Base-by-base conservation (phyloP, 805 yeast species). In the Ogataea degrootiae region DNA sequence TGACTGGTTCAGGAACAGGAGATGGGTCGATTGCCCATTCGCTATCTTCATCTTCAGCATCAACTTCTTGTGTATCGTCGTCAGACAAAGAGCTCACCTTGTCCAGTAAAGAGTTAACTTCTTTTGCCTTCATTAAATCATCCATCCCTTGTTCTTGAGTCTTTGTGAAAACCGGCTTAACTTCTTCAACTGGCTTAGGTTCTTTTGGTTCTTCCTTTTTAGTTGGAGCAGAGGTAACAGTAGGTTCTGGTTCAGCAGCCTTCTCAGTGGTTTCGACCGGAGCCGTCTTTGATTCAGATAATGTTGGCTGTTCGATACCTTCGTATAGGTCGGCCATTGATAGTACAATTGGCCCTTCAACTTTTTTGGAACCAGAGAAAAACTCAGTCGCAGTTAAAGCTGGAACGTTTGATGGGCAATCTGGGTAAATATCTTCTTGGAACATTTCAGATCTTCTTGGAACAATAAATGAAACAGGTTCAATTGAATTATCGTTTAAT, bases 391-490 rank as follows among this genome's bases (percentile, higher is more conserved):
- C 88, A 15, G 83, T 64, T 48, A 89, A 65, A 0, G 97, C 96
- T 4, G 97, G 83, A 58, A 79, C 75, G 37, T 73, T 76, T 4
- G 96, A 82, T 26, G 95, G 94, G 26, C 92, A 87, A 67, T 87
- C 96, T 5, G 97, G 97, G 63, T 84, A 94, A 43, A 94, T 88
- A 58, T 91, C 98, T 39, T 77, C 85, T 68, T 94, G 97, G 74
- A 94, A 92, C 59, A 83, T 82, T 61, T 94, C 98, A 5, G 96
- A 79, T 65, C 90, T 85, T 74, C 98, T 82, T 55, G 99, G 99
- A 48, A 92, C 97, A 57, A 82, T 79, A 65, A 92, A 94, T 4
- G 96, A 87, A 45, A 94, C 77, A 15, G 97, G 97, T 72, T 94
- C 98, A 56, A 94, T 80, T 26, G 79, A 69, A 45, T 78, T 75